These are phyloP conservation scores for Pichia sp. DNA, from an alignment of 1,139 yeast genomes.

Conservation along the genomic window DNA sequence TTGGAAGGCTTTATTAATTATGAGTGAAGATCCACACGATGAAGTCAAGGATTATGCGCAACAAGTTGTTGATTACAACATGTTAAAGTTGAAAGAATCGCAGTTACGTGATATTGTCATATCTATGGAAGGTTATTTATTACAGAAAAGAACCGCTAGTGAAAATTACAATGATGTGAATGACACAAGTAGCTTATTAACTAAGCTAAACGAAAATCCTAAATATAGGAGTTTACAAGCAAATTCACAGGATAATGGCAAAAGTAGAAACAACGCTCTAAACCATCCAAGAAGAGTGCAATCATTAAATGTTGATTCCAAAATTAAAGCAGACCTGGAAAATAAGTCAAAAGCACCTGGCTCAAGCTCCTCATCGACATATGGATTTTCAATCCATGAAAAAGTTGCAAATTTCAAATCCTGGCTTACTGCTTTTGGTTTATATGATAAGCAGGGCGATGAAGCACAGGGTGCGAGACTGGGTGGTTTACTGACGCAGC, in stretches of 20 bases:
- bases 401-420: slow-evolving; percentile 39
- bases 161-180: slow-evolving; percentile 4
- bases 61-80: slow-evolving; percentile 66
- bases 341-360: slow-evolving; percentile 3
- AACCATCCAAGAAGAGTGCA: slow-evolving; percentile 19
- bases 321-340: slow-evolving; percentile 4
- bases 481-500: slow-evolving; percentile 31
- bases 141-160: slow-evolving; percentile 37
- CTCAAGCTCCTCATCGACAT: slow-evolving; percentile 33
- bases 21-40: slow-evolving; percentile 83
- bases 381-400: slow-evolving; percentile 24
- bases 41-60: slow-evolving; percentile 76
- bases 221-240: slow-evolving; percentile 1
- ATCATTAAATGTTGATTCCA: slow-evolving; percentile 19
- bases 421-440: slow-evolving; percentile 38
- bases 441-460: slow-evolving; percentile 35
- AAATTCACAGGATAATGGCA: neutral
- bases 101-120: slow-evolving; percentile 53
- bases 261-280: neutral
- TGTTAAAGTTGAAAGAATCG: slow-evolving; percentile 58
- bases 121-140: slow-evolving; percentile 58
- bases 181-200: neutral
- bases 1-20: slow-evolving; percentile 77
- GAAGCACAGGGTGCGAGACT: slow-evolving; percentile 20
- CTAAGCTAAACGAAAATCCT: neutral